A percentile compares a stretch with the other conserved stretches of the same genome.
phyloP scores from a whole-genome alignment of 225 moss, liverwort and hornwort species.

The Marchantia paleacea region DNA sequence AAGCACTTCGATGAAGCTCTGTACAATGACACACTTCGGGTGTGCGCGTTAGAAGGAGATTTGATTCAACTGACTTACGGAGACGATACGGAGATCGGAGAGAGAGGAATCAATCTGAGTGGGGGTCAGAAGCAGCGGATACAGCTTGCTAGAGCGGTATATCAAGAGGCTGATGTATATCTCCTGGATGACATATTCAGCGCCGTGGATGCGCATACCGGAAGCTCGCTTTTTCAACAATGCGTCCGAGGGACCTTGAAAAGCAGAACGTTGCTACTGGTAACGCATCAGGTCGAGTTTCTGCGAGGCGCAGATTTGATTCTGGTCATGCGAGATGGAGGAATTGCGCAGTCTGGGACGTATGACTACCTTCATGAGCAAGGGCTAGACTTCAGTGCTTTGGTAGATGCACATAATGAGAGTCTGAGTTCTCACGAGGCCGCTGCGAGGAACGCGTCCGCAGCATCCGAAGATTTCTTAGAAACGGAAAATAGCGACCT shows the following conservation, averaged over 20 bases:
- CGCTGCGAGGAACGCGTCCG: too few relatives aligned
- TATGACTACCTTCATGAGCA: slow-evolving; percentile 54
- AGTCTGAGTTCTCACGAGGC: neutral
- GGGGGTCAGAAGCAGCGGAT: slow-evolving; percentile 65
- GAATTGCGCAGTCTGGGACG: slow-evolving; percentile 58
- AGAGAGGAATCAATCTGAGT: slow-evolving; percentile 54
- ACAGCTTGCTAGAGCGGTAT: slow-evolving; percentile 59
- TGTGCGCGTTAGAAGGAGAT: slow-evolving; percentile 47
- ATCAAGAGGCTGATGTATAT: slow-evolving; percentile 57
- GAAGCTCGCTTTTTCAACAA: slow-evolving; percentile 45
- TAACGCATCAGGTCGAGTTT: slow-evolving; percentile 61
- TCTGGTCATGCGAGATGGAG: slow-evolving; percentile 68
- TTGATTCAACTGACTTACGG: slow-evolving; percentile 47
- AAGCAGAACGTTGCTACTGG: slow-evolving; percentile 45
- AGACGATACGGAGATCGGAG: slow-evolving; percentile 59
- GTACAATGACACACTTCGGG: slow-evolving; percentile 34
- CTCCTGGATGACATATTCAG: slow-evolving; percentile 66
- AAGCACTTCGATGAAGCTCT: slow-evolving; percentile 33
- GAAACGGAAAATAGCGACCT: neutral
- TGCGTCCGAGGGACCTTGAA: slow-evolving; percentile 39
- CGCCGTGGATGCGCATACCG: slow-evolving; percentile 56
- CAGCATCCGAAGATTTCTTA: neutral
- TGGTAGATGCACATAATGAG: slow-evolving; percentile 71
- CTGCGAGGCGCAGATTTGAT: slow-evolving; percentile 50
- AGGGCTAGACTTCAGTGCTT: slow-evolving; percentile 61